A percentile compares a stretch with the other conserved stretches of the same genome.
Evolutionary conservation across 2,329 filamentous ascomycete species (phyloP).

Genomic region (Nothopassalora personata): DNA sequence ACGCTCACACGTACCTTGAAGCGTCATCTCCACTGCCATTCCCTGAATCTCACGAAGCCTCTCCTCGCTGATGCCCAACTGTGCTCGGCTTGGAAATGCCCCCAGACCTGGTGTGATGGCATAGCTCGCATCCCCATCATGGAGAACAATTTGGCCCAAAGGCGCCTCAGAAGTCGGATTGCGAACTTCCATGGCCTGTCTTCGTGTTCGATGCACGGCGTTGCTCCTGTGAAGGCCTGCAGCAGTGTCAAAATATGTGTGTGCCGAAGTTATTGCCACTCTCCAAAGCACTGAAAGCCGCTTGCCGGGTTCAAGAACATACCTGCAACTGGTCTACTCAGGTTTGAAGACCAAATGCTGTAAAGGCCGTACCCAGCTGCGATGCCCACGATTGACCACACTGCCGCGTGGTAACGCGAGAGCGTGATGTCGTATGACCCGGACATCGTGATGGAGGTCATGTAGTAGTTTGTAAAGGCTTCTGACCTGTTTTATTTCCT

Average conservation of each 20-base stretch:
- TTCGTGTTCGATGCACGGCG: slow-evolving; percentile 18
- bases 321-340: slow-evolving; percentile 5
- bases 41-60: background rate
- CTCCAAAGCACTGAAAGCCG: background rate
- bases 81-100: slow-evolving; percentile 6
- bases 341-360: slow-evolving; percentile 45
- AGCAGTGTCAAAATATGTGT: background rate
- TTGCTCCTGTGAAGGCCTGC: slow-evolving; percentile 19
- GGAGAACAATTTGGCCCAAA: slow-evolving; percentile 13
- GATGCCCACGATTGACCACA: slow-evolving; percentile 53
- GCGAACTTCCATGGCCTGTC: background rate
- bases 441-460: slow-evolving; percentile 17
- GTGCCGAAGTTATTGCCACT: background rate
- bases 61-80: slow-evolving; percentile 1
- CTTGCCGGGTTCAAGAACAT: background rate
- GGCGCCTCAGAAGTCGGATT: slow-evolving; percentile 11
- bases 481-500: background rate
- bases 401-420: slow-evolving; percentile 43
- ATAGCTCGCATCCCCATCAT: slow-evolving; percentile 10
- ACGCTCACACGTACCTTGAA: background rate
- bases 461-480: slow-evolving; percentile 2
- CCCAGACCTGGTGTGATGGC: slow-evolving; percentile 12
- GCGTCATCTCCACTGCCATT: background rate
- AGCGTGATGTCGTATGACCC: slow-evolving; percentile 15
- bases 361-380: slow-evolving; percentile 56